These are phyloP conservation scores for Trichoderma harzianum DNA, from an alignment of 2,329 filamentous ascomycete species.

Conservation along the genomic window DNA sequence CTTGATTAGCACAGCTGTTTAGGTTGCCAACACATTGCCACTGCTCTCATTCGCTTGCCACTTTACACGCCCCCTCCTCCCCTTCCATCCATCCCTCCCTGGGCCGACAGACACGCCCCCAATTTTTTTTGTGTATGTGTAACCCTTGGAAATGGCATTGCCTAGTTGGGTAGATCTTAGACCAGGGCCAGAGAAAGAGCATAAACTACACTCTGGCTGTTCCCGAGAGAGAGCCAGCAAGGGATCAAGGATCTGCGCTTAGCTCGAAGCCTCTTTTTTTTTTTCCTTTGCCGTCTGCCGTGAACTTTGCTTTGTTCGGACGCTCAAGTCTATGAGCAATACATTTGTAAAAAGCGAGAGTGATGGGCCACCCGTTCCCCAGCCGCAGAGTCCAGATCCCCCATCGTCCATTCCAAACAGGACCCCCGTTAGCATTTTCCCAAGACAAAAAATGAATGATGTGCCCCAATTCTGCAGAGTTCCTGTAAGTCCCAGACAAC, in stretches of 20 bases:
- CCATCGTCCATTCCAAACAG: neutral
- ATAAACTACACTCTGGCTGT: neutral
- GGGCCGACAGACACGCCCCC: neutral
- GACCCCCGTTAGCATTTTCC: too few relatives aligned
- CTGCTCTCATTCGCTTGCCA: neutral
- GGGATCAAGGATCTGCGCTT: slow-evolving; percentile 3
- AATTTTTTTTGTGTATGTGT: neutral
- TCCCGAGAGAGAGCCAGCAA: neutral
- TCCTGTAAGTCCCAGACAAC: neutral
- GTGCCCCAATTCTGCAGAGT: neutral
- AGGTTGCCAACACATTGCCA: neutral
- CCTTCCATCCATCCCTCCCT: neutral
- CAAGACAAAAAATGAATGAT: neutral
- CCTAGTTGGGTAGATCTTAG: slow-evolving; percentile 5
- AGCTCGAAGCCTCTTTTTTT: neutral
- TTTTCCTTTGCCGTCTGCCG: neutral
- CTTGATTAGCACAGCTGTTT: neutral
- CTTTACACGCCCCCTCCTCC: neutral
- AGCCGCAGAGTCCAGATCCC: neutral
- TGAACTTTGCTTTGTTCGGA: neutral
- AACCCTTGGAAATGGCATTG: neutral
- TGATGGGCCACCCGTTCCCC: neutral
- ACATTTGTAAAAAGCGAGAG: neutral
- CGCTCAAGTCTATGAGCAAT: neutral
- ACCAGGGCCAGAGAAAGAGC: neutral